These are phyloP conservation scores for Nakaseomyces sp. DNA, from an alignment of 1,139 yeast species.

Conservation along the genomic window DNA sequence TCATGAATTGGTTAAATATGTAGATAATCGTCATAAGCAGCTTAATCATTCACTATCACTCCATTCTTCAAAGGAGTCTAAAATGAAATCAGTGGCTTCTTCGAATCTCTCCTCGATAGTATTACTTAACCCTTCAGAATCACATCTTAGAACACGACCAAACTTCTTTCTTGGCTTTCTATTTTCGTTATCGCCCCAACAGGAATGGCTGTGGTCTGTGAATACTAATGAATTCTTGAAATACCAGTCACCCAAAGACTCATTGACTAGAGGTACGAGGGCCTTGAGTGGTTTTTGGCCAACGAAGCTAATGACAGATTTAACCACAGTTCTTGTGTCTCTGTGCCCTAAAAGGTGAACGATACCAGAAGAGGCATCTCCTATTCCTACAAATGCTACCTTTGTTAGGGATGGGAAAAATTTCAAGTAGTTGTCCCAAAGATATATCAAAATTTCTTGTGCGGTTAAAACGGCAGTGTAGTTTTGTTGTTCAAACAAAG, in stretches of 20 bases:
- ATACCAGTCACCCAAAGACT: conserved; percentile 78
- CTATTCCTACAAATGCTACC: conserved; percentile 76
- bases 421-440: conserved; percentile 87
- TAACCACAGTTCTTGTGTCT: conserved; percentile 52
- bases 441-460: conserved; percentile 65
- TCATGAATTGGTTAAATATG: not conserved
- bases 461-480: conserved; percentile 59
- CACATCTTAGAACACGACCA: conserved; percentile 76
- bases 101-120: conserved; percentile 74
- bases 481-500: conserved; percentile 33
- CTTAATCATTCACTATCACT: conserved; percentile 27
- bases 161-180: conserved; percentile 82
- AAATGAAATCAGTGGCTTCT: conserved; percentile 74
- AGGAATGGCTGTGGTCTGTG: conserved; percentile 62
- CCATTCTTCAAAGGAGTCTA: conserved; percentile 55
- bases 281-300: conserved; percentile 62
- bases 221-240: conserved; percentile 78
- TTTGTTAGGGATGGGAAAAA: conserved; percentile 60
- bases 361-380: conserved; percentile 81
- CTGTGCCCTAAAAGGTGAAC: conserved; percentile 86
- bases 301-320: conserved; percentile 65
- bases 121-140: conserved; percentile 65
- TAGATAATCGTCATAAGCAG: not conserved
- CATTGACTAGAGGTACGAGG: conserved; percentile 79
- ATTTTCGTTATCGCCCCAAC: conserved; percentile 58